Conservation (phyloP, 2,329 filamentous ascomycete genomes). For the Didymellaceae sp. region DNA sequence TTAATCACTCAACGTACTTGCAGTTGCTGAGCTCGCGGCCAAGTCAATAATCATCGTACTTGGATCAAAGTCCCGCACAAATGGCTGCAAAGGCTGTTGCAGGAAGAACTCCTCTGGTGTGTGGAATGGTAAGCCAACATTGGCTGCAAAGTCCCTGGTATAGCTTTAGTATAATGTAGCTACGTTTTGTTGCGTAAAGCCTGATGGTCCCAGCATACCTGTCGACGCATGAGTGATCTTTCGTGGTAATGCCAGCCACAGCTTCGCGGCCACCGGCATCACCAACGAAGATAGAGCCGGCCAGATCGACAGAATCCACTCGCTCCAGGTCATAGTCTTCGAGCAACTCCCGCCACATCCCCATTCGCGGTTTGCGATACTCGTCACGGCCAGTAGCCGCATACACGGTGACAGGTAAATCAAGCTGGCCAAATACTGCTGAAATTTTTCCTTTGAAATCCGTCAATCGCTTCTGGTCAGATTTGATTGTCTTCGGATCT, state of each 20-base stretch:
- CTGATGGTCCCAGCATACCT: constrained; percentile 50
- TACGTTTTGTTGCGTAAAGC: background rate
- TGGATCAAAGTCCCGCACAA: constrained; percentile 75
- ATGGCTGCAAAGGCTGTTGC: constrained; percentile 68
- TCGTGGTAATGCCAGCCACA: constrained; percentile 48
- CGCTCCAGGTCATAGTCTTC: constrained; percentile 58
- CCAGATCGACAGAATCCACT: constrained; percentile 67
- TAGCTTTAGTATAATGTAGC: constrained; percentile 2
- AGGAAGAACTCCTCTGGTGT: constrained; percentile 95
- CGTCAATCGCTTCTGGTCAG: constrained; percentile 69
- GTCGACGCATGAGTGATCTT: constrained; percentile 67
- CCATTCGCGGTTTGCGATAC: constrained; percentile 83
- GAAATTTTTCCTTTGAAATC: constrained; percentile 85
- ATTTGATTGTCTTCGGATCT: constrained; percentile 73
- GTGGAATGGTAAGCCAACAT: constrained; percentile 78
- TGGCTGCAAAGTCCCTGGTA: constrained; percentile 75
- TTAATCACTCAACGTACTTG: constrained; percentile 38
- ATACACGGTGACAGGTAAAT: constrained; percentile 80
- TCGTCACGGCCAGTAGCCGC: constrained; percentile 83
- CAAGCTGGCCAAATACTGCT: constrained; percentile 72
- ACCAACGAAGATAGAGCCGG: constrained; percentile 82
- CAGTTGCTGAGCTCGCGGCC: constrained; percentile 37
- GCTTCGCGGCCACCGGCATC: constrained; percentile 71
- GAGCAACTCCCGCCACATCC: constrained; percentile 82
- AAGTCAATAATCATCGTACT: constrained; percentile 41